phyloP scores from a whole-genome alignment of 75 land plant genomes.

The Cunninghamia lanceolata region DNA sequence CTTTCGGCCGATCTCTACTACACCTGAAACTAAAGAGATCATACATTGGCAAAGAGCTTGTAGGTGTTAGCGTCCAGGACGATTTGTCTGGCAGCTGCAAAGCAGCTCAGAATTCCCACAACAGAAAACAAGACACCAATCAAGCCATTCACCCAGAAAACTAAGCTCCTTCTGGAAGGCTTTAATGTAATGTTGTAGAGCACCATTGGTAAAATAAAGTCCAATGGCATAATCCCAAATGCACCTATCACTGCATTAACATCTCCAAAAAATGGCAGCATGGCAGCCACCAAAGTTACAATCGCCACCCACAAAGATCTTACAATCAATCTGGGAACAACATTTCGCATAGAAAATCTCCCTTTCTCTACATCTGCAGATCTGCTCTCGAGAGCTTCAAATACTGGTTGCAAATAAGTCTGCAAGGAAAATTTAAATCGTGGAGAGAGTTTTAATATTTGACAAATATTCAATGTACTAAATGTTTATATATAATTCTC shows the following conservation, averaged over 20 bases:
- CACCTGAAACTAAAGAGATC: not conserved
- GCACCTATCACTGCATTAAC: slow-evolving; percentile 71
- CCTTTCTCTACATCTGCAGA: slow-evolving; percentile 32
- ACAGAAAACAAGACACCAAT: slow-evolving; percentile 43
- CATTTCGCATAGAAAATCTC: slow-evolving; percentile 54
- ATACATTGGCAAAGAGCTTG: slow-evolving; percentile 49
- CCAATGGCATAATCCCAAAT: slow-evolving; percentile 77
- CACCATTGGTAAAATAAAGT: slow-evolving; percentile 58
- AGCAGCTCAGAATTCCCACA: slow-evolving; percentile 16
- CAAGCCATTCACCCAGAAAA: slow-evolving; percentile 45
- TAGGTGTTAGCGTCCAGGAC: slow-evolving; percentile 60
- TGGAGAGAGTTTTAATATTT: too few relatives aligned
- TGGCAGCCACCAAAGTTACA: slow-evolving; percentile 58
- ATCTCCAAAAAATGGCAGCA: slow-evolving; percentile 94
- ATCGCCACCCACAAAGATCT: slow-evolving; percentile 39
- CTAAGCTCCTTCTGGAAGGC: slow-evolving; percentile 28
- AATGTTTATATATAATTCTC: too few relatives aligned
- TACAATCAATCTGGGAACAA: slow-evolving; percentile 47
- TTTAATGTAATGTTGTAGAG: slow-evolving; percentile 63
- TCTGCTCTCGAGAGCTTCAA: not conserved
- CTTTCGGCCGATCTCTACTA: not conserved
- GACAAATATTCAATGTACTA: too few relatives aligned
- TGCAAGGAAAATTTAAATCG: not conserved
- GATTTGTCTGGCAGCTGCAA: slow-evolving; percentile 50
- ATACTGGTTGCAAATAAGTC: not conserved